Evolutionary conservation across 495 filamentous ascomycete species (phyloP).

Genomic region (Entonaema liquescens): DNA sequence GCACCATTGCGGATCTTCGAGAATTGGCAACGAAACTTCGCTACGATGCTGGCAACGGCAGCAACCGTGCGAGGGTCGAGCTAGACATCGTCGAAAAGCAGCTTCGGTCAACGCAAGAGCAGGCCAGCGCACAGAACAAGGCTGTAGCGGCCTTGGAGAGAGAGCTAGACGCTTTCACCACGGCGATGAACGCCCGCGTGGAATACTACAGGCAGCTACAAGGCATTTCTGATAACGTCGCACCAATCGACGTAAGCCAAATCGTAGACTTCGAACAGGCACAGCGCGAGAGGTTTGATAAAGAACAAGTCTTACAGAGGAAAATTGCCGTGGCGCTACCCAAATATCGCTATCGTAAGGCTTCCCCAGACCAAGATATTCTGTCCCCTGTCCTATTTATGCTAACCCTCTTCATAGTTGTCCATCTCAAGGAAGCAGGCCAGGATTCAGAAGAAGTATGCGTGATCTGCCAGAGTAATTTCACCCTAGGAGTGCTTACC

Average conservation of each 20-base stretch:
- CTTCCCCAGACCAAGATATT: constrained; percentile 55
- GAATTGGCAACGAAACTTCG: constrained; percentile 69
- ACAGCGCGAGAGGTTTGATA: constrained; percentile 46
- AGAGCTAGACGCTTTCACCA: constrained; percentile 79
- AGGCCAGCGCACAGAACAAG: constrained; percentile 72
- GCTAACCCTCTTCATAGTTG: constrained; percentile 45
- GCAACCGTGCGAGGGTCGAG: constrained; percentile 68
- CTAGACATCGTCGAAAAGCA: constrained; percentile 63
- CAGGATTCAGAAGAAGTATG: constrained; percentile 69
- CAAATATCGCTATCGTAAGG: constrained; percentile 74
- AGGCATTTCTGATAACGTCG: constrained; percentile 84
- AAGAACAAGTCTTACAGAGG: constrained; percentile 59
- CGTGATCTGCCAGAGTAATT: constrained; percentile 78
- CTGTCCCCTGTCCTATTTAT: background rate
- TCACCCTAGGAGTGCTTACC: constrained; percentile 84
- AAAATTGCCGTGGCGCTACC: constrained; percentile 69
- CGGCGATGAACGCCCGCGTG: constrained; percentile 80
- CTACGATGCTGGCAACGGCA: constrained; percentile 67
- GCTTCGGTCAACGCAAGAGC: constrained; percentile 66
- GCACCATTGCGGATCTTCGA: constrained; percentile 73
- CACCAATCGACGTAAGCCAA: constrained; percentile 68
- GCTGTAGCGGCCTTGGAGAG: constrained; percentile 65
- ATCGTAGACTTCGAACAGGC: constrained; percentile 38
- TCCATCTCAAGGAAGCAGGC: constrained; percentile 62
- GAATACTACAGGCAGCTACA: constrained; percentile 92